phyloP scores from a whole-genome alignment of 306 rosid genomes.

The Cucurbita ficifolia region DNA sequence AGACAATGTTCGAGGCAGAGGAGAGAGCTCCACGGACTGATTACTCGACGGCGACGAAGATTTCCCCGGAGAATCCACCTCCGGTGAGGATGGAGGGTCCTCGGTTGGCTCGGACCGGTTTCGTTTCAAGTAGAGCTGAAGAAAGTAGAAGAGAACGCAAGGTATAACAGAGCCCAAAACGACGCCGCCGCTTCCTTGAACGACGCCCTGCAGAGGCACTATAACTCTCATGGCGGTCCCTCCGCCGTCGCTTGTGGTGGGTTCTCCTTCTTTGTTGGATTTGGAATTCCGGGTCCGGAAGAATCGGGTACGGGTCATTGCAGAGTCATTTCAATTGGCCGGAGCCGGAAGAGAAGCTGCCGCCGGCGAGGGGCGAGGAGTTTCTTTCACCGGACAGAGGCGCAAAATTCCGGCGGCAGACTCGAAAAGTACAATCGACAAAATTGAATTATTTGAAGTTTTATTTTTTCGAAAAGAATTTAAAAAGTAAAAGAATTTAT shows the following conservation, averaged over 20 bases:
- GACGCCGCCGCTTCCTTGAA: constrained; percentile 82
- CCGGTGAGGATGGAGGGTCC: constrained; percentile 20
- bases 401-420: neutral
- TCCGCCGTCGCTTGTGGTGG: constrained; percentile 11
- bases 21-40: constrained; percentile 15
- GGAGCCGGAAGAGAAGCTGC: neutral
- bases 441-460: neutral
- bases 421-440: neutral
- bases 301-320: constrained; percentile 27
- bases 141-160: constrained; percentile 75
- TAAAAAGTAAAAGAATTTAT: neutral
- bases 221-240: constrained; percentile 72
- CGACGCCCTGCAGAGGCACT: constrained; percentile 84
- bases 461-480: neutral
- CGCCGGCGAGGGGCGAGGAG: neutral
- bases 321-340: constrained; percentile 8
- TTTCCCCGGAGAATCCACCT: constrained; percentile 1
- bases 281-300: neutral
- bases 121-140: constrained; percentile 59
- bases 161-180: constrained; percentile 81
- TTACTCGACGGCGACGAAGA: constrained; percentile 10
- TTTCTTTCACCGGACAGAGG: neutral
- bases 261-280: constrained; percentile 4
- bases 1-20: constrained; percentile 39
- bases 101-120: constrained; percentile 22